These are phyloP conservation scores for Westerdykella sp. DNA, from an alignment of 2,329 filamentous ascomycete genomes.

Conservation along the genomic window DNA sequence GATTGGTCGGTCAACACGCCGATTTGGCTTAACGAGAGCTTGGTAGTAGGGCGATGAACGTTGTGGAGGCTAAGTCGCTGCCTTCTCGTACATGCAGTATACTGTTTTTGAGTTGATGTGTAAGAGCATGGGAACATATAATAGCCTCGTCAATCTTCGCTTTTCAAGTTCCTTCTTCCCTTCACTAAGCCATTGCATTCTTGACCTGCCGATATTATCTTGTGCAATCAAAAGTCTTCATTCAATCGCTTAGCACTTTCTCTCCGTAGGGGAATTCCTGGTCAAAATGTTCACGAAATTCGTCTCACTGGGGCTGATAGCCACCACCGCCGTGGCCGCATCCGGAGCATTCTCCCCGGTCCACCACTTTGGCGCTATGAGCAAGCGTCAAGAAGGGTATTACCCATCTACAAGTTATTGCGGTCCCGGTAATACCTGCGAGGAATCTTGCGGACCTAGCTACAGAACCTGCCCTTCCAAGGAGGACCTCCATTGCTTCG, in stretches of 20 bases:
- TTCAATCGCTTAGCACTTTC: not conserved
- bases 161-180: constrained; percentile 1
- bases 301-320: constrained; percentile 18
- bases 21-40: too few relatives aligned
- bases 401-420: constrained; percentile 49
- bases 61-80: too few relatives aligned
- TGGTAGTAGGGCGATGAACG: too few relatives aligned
- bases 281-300: constrained; percentile 27
- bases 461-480: constrained; percentile 47
- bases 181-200: not conserved
- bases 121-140: not conserved
- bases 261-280: not conserved
- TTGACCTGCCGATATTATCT: not conserved
- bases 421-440: constrained; percentile 48
- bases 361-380: constrained; percentile 35
- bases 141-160: constrained; percentile 1
- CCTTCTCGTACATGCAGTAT: too few relatives aligned
- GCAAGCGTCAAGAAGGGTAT: constrained; percentile 28
- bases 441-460: constrained; percentile 50
- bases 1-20: too few relatives aligned
- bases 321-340: constrained; percentile 7
- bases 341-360: constrained; percentile 29
- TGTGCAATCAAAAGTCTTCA: constrained; percentile 3
- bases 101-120: too few relatives aligned
- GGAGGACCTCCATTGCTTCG: constrained; percentile 52